These are phyloP conservation scores for Lecanicillium sp. DNA, from an alignment of 2,329 filamentous ascomycete genomes.

Conservation along the genomic window DNA sequence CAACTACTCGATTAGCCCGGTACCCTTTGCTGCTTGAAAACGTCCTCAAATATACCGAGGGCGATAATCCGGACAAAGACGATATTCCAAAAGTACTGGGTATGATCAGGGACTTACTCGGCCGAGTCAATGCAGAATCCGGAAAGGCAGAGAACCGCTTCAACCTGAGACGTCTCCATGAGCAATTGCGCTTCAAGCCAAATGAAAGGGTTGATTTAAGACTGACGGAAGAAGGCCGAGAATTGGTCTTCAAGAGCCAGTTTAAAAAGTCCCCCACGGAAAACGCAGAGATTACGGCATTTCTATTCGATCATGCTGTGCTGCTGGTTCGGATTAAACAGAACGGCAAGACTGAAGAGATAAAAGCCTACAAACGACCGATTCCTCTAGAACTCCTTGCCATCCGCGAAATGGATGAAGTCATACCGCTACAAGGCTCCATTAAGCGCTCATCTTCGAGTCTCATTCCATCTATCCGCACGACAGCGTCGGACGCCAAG, in stretches of 20 bases:
- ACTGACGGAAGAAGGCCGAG: constrained; percentile 85
- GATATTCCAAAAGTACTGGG: constrained; percentile 86
- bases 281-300: constrained; percentile 83
- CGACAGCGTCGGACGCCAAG: constrained; percentile 47
- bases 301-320: constrained; percentile 93
- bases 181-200: constrained; percentile 83
- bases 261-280: constrained; percentile 91
- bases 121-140: constrained; percentile 86
- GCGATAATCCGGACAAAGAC: constrained; percentile 81
- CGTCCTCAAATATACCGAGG: constrained; percentile 84
- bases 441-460: constrained; percentile 85
- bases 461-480: constrained; percentile 56
- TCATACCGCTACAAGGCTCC: constrained; percentile 73
- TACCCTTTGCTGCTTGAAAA: constrained; percentile 91
- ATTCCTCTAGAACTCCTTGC: constrained; percentile 90
- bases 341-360: constrained; percentile 87
- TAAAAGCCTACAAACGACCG: constrained; percentile 87
- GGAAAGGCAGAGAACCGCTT: constrained; percentile 97
- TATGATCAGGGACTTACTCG: constrained; percentile 81
- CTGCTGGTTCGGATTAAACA: constrained; percentile 86
- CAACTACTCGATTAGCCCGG: constrained; percentile 87
- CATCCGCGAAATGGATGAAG: constrained; percentile 95
- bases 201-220: constrained; percentile 91
- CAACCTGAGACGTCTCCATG: constrained; percentile 86
- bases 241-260: constrained; percentile 88